Base-by-base conservation (phyloP, 495 filamentous ascomycete genomes). In the Corynascus novoguineensis region DNA sequence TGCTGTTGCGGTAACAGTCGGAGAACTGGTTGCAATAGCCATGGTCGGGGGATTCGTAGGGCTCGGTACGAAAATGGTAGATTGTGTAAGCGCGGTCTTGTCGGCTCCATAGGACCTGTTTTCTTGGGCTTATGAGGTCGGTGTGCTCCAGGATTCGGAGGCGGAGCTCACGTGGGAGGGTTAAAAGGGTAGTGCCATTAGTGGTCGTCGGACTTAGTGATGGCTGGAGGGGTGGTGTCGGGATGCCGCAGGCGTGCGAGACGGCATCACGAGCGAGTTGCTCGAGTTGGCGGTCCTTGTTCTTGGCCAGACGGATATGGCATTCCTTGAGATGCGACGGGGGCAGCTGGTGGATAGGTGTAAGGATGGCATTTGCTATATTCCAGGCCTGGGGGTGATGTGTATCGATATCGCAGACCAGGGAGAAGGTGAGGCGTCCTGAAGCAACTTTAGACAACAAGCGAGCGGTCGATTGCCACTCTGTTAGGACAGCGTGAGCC, bases 381-480 rank as follows among this genome's bases (percentile, higher is more conserved):
- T 41, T 37, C 1, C 28, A 5, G 3, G 35, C 22, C n/a, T 41
- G 35, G 3, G 50, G 35, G 24, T 53, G 50, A 0, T 28, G 0
- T 3, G 35, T 34, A 25, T 53, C 50, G 22, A 53, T 53, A 10
- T 53, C 50, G 25, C 50, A 53, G 15, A 53, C 50, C 24, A 53
- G 7, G 27, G 24, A 41, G 35, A 53, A 17, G 4, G 7, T 17
- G 24, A 53, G 50, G 35, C 35, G 35, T 6, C 50, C 50, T 0
- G 47, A 29, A 24, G 47, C 31, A 24, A 50, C 25, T 4, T 34
- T 15, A 10, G 47, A 50, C 6, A 50, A 22, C 29, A 22, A 11
- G 15, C 17, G 29, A 25, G 28, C n/a, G 17, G 46, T 29, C 22
- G n/a, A 11, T n/a, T 50, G 28, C 46, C 46, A 50, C 29, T 50